Evolutionary conservation across 164 flowering plant genomes (phyloP), one percentile per base, ranked within the genome.

Genomic region (Akebia trifoliata): DNA sequence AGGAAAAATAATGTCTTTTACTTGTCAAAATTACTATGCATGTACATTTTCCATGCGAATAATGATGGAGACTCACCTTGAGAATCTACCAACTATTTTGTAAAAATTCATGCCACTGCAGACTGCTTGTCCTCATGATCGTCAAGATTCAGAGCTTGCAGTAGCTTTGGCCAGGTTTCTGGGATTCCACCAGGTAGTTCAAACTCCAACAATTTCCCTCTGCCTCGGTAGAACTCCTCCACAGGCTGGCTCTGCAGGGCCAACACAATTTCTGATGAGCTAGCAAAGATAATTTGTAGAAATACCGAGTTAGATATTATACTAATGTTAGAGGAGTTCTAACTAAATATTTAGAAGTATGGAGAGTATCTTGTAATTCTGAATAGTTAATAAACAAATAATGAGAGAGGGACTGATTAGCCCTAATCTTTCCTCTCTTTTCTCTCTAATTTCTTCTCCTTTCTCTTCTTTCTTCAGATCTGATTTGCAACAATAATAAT

Each of bases 171-270:
- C 96, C 98, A 91, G 20, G 96, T 84, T 69, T 86, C 90, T 2
- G 96, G 96, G 66, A 91, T 91, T 50, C 98, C 96, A 65, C 98
- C 98, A 1, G 96, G 98, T n/a, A 91, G 84, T 59, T 85, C 79
- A 68, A 88, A 91, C 72, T 91, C 96, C 60, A 91, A 36, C 60
- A 91, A 56, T 62, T 80, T 88, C 22, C 92, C 96, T 24, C 84
- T 81, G 26, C 66, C 63, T 39, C 87, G 82, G 50, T 91, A 88
- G 67, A 83, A 91, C 20, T 72, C 95, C 68, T 91, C 98, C 53
- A 91, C 77, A 9, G 98, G 93, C 52, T 54, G 87, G 71, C 87
- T 84, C 98, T 91, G 86, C 78, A 75, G 45, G 39, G 46, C 57
- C 32, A 50, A 53, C 2, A 43, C 18, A 54, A 55, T 56, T 50